phyloP scores from a whole-genome alignment of 1,284 basidiomycete genomes.

The Fomitopsis palustris region DNA sequence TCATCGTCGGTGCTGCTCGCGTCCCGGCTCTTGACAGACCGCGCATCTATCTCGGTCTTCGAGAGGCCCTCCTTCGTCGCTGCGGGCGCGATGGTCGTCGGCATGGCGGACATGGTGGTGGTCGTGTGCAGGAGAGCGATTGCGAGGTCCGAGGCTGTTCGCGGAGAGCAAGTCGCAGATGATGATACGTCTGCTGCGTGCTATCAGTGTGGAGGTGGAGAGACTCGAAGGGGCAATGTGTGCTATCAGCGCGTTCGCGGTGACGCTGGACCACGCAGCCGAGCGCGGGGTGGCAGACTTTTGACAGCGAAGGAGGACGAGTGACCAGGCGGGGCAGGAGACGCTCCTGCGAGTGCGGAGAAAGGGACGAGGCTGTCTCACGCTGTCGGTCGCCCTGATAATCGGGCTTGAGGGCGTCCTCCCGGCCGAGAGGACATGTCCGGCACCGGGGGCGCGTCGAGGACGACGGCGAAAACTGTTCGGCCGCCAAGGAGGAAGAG shows the following conservation, averaged over 20 bases:
- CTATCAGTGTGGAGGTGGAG: neutral
- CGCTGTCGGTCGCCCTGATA: neutral
- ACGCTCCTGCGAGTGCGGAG: neutral
- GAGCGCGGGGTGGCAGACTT: neutral
- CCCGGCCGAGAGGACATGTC: neutral
- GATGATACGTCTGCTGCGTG: neutral
- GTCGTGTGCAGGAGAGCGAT: neutral
- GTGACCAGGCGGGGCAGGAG: neutral
- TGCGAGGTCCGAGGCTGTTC: neutral
- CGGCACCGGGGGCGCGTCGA: neutral
- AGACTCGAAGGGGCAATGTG: neutral
- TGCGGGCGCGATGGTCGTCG: neutral
- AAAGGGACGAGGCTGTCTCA: neutral
- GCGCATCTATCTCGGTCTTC: slow-evolving; percentile 4
- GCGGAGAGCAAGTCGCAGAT: neutral
- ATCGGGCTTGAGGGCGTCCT: neutral
- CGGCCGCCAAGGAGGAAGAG: neutral
- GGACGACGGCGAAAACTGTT: neutral
- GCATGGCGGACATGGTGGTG: neutral
- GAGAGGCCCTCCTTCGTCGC: neutral
- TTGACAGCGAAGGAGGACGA: neutral
- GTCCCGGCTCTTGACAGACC: neutral
- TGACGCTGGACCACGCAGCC: neutral
- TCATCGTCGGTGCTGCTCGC: slow-evolving; percentile 24
- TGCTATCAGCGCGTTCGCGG: neutral